These are phyloP conservation scores for Onygena corvina DNA, from an alignment of 2,329 filamentous ascomycete species.

Conservation along the genomic window DNA sequence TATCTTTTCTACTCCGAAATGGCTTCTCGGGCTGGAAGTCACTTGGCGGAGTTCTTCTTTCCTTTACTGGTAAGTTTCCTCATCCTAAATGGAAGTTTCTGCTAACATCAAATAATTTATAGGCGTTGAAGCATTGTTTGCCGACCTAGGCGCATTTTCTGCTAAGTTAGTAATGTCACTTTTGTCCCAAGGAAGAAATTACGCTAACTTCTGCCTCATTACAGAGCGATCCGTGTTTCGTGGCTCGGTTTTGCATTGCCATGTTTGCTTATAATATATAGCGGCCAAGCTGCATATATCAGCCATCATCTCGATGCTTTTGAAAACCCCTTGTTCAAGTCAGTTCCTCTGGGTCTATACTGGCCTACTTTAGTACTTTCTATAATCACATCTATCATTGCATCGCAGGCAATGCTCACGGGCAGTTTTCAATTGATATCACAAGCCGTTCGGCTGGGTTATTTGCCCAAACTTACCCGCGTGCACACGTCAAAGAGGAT, in stretches of 20 bases:
- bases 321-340: slow-evolving; percentile 62
- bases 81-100: not conserved
- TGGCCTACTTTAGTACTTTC: slow-evolving; percentile 58
- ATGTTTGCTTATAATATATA: slow-evolving; percentile 49
- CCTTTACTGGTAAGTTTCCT: slow-evolving; percentile 45
- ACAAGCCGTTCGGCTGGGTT: slow-evolving; percentile 60
- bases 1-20: slow-evolving; percentile 40
- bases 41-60: slow-evolving; percentile 53
- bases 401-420: slow-evolving; percentile 68
- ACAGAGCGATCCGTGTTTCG: slow-evolving; percentile 56
- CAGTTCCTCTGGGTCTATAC: slow-evolving; percentile 54
- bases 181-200: not conserved
- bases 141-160: slow-evolving; percentile 60
- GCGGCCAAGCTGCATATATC: slow-evolving; percentile 64
- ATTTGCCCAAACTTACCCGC: slow-evolving; percentile 64
- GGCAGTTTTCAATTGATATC: slow-evolving; percentile 58
- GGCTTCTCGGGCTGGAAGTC: slow-evolving; percentile 41
- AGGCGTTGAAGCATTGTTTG: slow-evolving; percentile 67
- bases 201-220: slow-evolving; percentile 6
- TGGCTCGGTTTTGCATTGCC: slow-evolving; percentile 61
- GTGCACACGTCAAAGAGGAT: slow-evolving; percentile 59
- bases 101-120: not conserved
- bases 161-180: slow-evolving; percentile 13
- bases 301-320: slow-evolving; percentile 48
- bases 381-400: slow-evolving; percentile 59